These are phyloP conservation scores for Tetrapisispora arboricola DNA, from an alignment of 805 yeast genomes.

Conservation along the genomic window DNA sequence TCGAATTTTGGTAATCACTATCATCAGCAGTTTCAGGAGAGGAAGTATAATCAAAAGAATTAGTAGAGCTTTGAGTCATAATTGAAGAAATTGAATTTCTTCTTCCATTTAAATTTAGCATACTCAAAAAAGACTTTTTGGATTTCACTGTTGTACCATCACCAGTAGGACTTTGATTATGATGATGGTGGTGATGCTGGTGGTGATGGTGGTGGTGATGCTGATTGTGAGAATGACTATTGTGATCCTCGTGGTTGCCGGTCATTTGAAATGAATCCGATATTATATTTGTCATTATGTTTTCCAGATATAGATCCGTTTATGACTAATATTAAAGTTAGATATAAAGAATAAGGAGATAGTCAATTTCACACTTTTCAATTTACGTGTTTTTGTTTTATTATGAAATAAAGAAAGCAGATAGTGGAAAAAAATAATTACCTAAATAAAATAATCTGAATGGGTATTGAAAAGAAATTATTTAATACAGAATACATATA, in stretches of 20 bases:
- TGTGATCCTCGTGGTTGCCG: neutral
- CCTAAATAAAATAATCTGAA: too few species aligned
- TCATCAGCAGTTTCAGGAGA: conserved; percentile 4
- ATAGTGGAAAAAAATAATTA: too few species aligned
- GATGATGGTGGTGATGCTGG: neutral
- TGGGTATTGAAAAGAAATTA: too few species aligned
- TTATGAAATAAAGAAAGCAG: too few species aligned
- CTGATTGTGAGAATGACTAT: neutral
- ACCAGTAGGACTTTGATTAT: too few species aligned
- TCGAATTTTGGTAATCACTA: neutral
- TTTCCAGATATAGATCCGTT: neutral
- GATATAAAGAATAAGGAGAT: neutral
- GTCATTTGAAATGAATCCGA: neutral
- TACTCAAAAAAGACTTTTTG: neutral
- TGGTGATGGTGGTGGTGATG: neutral
- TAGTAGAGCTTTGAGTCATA: neutral
- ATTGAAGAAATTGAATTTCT: neutral
- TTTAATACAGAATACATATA: neutral
- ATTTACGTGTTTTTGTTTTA: too few species aligned
- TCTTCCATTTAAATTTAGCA: neutral
- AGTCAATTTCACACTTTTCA: too few species aligned
- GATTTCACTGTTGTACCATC: neutral
- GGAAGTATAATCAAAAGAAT: conserved; percentile 9
- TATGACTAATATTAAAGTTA: neutral
- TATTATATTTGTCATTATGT: neutral